phyloP scores from a whole-genome alignment of 345 rosid genomes.

The Pistacia vera region DNA sequence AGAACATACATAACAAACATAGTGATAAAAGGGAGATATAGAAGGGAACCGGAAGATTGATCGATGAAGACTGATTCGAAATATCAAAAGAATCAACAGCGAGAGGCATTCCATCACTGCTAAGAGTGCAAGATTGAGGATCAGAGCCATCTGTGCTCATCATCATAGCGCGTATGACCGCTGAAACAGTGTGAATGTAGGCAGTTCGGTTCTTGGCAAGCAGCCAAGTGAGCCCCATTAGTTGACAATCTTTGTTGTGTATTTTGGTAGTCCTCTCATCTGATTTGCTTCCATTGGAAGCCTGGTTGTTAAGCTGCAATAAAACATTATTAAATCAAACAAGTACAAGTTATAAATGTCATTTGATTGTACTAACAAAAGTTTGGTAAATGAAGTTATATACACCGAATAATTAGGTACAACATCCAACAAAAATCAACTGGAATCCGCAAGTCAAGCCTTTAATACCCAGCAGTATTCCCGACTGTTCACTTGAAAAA shows the following conservation, averaged over 20 bases:
- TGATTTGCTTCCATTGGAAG: constrained; percentile 60
- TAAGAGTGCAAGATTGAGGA: constrained; percentile 75
- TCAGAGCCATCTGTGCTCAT: constrained; percentile 44
- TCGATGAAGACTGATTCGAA: constrained; percentile 39
- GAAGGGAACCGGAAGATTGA: constrained; percentile 15
- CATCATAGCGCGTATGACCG: constrained; percentile 83
- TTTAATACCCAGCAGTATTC: constrained; percentile 12
- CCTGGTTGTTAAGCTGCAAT: constrained; percentile 62
- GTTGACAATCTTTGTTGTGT: constrained; percentile 84
- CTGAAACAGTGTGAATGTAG: constrained; percentile 78
- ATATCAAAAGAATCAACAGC: constrained; percentile 82
- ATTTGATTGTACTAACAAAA: neutral
- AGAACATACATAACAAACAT: constrained; percentile 15
- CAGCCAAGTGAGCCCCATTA: constrained; percentile 98
- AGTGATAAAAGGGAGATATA: constrained; percentile 8
- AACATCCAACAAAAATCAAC: constrained; percentile 22
- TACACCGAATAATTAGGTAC: constrained; percentile 22
- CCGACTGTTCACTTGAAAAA: neutral
- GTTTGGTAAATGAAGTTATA: constrained; percentile 26
- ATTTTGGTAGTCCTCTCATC: constrained; percentile 74
- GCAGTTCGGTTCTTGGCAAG: constrained; percentile 76
- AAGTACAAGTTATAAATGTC: neutral
- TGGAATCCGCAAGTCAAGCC: constrained; percentile 14
- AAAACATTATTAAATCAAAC: neutral
- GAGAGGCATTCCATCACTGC: constrained; percentile 84